phyloP scores from a whole-genome alignment of 768 basidiomycete species.

The Rhodotorula graminis region DNA sequence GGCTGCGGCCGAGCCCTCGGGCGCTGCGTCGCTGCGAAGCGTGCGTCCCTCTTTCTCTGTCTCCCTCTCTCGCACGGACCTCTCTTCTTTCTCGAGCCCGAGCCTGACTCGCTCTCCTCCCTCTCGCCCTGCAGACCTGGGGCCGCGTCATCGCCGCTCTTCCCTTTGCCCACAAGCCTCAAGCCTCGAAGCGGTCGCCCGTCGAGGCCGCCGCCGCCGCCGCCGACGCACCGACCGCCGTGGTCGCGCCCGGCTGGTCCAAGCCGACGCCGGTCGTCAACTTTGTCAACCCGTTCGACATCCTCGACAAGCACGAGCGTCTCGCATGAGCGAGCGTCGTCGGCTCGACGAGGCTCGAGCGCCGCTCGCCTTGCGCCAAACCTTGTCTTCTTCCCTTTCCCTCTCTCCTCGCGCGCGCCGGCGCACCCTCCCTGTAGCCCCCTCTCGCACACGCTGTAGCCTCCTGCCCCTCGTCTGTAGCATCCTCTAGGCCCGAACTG shows the following conservation, averaged over 20 bases:
- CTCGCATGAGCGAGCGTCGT: neutral
- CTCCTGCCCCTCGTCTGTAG: no score
- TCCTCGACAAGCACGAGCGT: conserved; percentile 1
- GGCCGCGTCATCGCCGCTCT: neutral
- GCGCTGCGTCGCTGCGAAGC: neutral
- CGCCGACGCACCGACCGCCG: neutral
- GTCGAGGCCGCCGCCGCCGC: conserved; percentile 15
- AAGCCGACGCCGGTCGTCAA: conserved; percentile 2
- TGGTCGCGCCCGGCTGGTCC: neutral
- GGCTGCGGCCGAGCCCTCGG: neutral
- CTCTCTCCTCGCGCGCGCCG: no score
- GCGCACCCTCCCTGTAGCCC: no score
- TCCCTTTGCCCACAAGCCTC: neutral
- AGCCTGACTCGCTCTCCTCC: neutral
- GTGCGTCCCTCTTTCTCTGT: neutral
- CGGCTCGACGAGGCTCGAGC: neutral
- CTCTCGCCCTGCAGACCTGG: neutral
- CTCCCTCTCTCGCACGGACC: neutral
- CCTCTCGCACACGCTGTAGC: no score
- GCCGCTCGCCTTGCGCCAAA: neutral
- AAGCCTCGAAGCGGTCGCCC: neutral
- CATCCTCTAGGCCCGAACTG: no score
- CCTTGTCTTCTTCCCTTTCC: neutral
- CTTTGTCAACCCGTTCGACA: conserved; percentile 23
- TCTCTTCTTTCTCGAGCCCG: neutral